These are phyloP conservation scores for Phragmites australis DNA, from an alignment of 176 grass and related monocot genomes.

Conservation along the genomic window DNA sequence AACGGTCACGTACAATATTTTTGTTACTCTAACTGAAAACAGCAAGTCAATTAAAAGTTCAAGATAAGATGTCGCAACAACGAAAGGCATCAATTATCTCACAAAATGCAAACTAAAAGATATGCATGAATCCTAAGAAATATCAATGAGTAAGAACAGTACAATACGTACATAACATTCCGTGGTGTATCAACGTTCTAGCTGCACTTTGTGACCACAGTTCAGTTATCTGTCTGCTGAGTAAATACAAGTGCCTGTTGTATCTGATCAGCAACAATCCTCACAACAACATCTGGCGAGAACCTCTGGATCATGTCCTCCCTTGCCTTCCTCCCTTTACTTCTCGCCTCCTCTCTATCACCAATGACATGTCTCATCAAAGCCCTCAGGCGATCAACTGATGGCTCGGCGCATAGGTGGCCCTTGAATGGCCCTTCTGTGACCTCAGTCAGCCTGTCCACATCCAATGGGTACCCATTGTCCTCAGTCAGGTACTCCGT, in stretches of 20 bases:
- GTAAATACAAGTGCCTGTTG: constrained; percentile 25
- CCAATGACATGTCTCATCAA: constrained; percentile 54
- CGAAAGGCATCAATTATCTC: too few species aligned
- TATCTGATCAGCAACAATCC: constrained; percentile 54
- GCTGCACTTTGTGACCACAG: not conserved
- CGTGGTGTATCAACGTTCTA: constrained; percentile 2
- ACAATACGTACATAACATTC: constrained; percentile 10
- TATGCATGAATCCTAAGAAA: not conserved
- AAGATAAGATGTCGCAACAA: constrained; percentile 13
- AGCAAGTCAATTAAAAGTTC: not conserved
- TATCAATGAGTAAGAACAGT: not conserved
- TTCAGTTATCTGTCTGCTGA: not conserved
- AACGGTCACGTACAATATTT: not conserved
- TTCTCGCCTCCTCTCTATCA: constrained; percentile 38
- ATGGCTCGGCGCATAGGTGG: constrained; percentile 59
- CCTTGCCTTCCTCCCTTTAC: constrained; percentile 60
- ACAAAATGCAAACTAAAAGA: constrained; percentile 3
- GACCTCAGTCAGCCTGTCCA: constrained; percentile 40
- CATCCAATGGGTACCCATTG: constrained; percentile 55
- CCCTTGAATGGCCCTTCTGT: constrained; percentile 63
- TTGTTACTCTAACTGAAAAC: constrained; percentile 4
- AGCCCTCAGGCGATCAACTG: constrained; percentile 37
- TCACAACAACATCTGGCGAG: constrained; percentile 52
- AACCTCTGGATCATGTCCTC: constrained; percentile 51
- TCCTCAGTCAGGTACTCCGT: constrained; percentile 60